phyloP scores from a whole-genome alignment of 106 monocot species.

The Agapanthus africanus region DNA sequence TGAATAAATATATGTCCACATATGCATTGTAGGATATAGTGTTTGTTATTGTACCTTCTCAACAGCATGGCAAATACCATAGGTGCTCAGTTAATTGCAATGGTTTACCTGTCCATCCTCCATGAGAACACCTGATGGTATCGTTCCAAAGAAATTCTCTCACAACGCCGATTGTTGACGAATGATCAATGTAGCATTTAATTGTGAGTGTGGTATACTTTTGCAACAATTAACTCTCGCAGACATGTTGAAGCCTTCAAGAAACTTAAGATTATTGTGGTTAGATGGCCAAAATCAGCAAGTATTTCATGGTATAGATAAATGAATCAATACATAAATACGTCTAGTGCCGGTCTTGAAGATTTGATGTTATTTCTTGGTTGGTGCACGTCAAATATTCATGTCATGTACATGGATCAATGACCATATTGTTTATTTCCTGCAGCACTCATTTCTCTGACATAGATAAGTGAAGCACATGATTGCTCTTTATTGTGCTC shows the following conservation, averaged over 20 bases:
- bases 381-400: not conserved
- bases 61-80: not conserved
- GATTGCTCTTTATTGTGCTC: not conserved
- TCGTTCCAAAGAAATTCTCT: not conserved
- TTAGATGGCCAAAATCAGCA: not conserved
- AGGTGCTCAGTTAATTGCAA: not conserved
- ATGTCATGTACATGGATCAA: not conserved
- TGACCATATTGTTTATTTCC: not conserved
- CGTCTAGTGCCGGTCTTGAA: not conserved
- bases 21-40: not conserved
- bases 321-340: not conserved
- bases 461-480: not conserved
- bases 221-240: not conserved
- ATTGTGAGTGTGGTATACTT: not conserved
- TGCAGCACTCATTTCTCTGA: too few species aligned
- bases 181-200: not conserved
- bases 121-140: not conserved
- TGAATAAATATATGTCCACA: not conserved
- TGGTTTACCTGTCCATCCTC: not conserved
- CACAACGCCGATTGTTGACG: not conserved
- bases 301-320: not conserved
- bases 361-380: not conserved
- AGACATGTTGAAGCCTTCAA: not conserved
- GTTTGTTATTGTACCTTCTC: too few species aligned
- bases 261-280: not conserved